Conservation (phyloP, 2,329 filamentous ascomycete species). For the Aspergillus sp. region DNA sequence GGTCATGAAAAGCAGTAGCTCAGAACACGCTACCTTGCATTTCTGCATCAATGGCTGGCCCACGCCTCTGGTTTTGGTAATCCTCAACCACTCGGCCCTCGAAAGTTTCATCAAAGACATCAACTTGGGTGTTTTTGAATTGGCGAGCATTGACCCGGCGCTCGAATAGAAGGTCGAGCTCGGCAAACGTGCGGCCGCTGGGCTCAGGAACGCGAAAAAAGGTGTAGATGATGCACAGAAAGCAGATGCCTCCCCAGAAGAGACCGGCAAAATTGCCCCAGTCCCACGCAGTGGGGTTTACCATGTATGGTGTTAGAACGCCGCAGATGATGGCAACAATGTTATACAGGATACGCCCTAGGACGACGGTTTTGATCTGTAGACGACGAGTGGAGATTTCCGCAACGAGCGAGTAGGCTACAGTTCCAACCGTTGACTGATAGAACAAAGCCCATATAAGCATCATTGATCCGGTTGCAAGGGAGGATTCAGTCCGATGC, state of each 20-base stretch:
- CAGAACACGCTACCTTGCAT: conserved; percentile 33
- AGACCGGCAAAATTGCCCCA: conserved; percentile 87
- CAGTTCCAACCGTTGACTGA: conserved; percentile 83
- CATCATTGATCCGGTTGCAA: conserved; percentile 85
- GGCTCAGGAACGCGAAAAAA: conserved; percentile 83
- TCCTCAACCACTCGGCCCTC: conserved; percentile 29
- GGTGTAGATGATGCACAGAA: conserved; percentile 76
- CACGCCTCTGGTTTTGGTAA: conserved; percentile 41
- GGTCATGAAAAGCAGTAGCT: not conserved
- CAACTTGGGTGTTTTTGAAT: conserved; percentile 61
- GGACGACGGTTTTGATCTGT: conserved; percentile 87
- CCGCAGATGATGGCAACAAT: conserved; percentile 78
- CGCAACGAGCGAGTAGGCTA: conserved; percentile 84
- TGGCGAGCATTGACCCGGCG: conserved; percentile 68
- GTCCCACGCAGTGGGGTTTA: conserved; percentile 82
- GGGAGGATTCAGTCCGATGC: conserved; percentile 60
- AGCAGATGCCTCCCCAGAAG: conserved; percentile 82
- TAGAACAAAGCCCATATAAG: conserved; percentile 79
- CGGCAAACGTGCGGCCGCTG: conserved; percentile 75
- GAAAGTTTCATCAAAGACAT: conserved; percentile 52
- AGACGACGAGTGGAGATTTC: conserved; percentile 80
- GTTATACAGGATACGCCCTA: conserved; percentile 79
- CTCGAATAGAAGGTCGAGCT: conserved; percentile 84
- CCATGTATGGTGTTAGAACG: conserved; percentile 87
- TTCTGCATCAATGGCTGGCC: conserved; percentile 54